Conservation (phyloP, 2,329 filamentous ascomycete species). For the Fusarium caatingaense region DNA sequence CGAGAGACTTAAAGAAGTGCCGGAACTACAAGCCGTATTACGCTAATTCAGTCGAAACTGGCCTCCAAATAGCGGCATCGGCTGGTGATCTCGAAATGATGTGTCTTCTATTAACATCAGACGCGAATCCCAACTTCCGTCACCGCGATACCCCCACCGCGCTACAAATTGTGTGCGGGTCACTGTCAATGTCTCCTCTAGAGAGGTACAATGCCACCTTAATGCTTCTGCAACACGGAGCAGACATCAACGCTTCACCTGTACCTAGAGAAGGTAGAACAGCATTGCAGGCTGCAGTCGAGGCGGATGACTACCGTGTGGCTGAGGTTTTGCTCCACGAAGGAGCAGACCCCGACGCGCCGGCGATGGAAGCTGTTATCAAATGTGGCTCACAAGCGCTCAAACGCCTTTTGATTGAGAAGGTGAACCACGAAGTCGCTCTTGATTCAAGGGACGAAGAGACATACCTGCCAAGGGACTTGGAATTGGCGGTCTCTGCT, state of each 20-base stretch:
- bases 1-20: accelerated
- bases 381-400: neutral
- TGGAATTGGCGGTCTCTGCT: neutral
- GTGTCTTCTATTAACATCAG: neutral
- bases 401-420: too few species aligned
- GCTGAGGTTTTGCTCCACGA: accelerated
- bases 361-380: neutral
- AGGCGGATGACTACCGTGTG: neutral
- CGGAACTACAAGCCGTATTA: accelerated
- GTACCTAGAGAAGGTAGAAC: neutral
- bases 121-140: too few species aligned
- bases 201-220: accelerated
- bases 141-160: too few species aligned
- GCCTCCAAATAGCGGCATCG: neutral
- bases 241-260: neutral
- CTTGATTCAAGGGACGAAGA: too few species aligned
- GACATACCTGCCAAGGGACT: too few species aligned
- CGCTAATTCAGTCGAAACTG: neutral
- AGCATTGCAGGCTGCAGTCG: neutral
- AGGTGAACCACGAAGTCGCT: too few species aligned
- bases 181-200: neutral
- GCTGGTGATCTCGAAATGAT: neutral
- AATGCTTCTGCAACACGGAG: neutral
- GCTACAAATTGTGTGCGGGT: too few species aligned
- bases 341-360: neutral